phyloP scores from a whole-genome alignment of 805 yeast genomes.

The Barnettozyma populi region DNA sequence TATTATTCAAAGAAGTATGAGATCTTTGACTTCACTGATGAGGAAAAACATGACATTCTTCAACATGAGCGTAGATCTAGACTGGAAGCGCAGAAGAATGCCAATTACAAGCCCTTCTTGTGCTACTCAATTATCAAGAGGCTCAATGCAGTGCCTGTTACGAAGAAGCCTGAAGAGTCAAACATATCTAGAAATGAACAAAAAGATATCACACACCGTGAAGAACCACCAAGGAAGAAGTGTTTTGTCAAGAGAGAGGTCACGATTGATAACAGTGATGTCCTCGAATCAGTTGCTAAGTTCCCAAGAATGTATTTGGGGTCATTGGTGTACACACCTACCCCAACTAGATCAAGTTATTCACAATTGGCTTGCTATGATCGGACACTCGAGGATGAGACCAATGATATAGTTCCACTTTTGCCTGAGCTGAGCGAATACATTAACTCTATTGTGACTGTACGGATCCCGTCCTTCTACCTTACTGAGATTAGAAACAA shows the following conservation, averaged over 20 bases:
- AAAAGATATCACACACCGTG: background rate
- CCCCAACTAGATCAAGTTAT: slow-evolving; percentile 42
- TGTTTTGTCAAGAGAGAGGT: slow-evolving; percentile 23
- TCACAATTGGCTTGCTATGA: slow-evolving; percentile 14
- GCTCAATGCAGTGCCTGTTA: slow-evolving; percentile 21
- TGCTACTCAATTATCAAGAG: slow-evolving; percentile 27
- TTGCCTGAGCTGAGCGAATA: slow-evolving; percentile 32
- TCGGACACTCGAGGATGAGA: slow-evolving; percentile 4
- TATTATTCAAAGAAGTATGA: slow-evolving; percentile 24
- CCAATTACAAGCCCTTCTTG: slow-evolving; percentile 24
- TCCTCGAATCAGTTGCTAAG: slow-evolving; percentile 32
- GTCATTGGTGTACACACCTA: slow-evolving; percentile 50
- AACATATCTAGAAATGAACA: background rate
- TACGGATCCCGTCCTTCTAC: slow-evolving; percentile 25
- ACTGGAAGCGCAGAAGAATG: slow-evolving; percentile 23
- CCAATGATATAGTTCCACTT: slow-evolving; percentile 20
- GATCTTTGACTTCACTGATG: slow-evolving; percentile 24
- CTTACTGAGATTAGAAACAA: slow-evolving; percentile 23
- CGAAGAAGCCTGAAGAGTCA: slow-evolving; percentile 5
- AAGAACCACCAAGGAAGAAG: slow-evolving; percentile 4
- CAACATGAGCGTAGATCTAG: slow-evolving; percentile 26
- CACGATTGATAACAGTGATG: slow-evolving; percentile 35
- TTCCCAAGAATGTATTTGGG: slow-evolving; percentile 48
- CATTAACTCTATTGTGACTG: slow-evolving; percentile 34
- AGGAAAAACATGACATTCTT: slow-evolving; percentile 26